Conservation (phyloP, 345 rosid genomes). For the Ceriops tagal region DNA sequence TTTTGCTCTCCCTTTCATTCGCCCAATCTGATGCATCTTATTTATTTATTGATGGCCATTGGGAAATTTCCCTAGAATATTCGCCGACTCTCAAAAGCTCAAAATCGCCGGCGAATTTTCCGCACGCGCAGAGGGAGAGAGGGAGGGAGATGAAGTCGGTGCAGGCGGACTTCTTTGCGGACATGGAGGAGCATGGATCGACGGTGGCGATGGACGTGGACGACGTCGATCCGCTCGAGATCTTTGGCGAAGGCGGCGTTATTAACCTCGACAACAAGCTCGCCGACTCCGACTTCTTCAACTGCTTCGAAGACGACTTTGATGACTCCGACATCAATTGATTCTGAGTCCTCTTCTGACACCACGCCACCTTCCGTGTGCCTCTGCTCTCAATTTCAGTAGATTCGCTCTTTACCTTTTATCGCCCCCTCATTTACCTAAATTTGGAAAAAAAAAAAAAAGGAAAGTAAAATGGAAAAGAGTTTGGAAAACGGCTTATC, state of each 20-base stretch:
- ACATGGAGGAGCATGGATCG: constrained; percentile 66
- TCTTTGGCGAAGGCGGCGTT: constrained; percentile 60
- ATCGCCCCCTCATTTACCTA: too few relatives aligned
- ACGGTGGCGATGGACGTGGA: constrained; percentile 88
- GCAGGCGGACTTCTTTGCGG: constrained; percentile 66
- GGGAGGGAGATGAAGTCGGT: constrained; percentile 50
- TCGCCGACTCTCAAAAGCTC: too few relatives aligned
- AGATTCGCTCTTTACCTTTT: too few relatives aligned
- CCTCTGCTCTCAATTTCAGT: not conserved
- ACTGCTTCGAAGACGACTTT: constrained; percentile 80
- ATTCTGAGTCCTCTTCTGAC: constrained; percentile 1
- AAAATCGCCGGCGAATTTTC: too few relatives aligned
- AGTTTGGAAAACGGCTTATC: too few relatives aligned
- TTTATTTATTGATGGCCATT: too few relatives aligned
- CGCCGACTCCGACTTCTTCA: constrained; percentile 88
- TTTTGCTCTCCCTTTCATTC: too few relatives aligned
- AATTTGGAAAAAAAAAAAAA: too few relatives aligned
- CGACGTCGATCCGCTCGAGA: constrained; percentile 70
- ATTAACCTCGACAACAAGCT: constrained; percentile 60
- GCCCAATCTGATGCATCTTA: too few relatives aligned
- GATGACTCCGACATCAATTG: constrained; percentile 82
- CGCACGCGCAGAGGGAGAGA: not conserved
- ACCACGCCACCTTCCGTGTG: not conserved
- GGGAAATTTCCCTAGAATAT: too few relatives aligned
- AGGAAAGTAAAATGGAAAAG: too few relatives aligned